phyloP scores from a whole-genome alignment of 1,284 basidiomycete genomes.

The Marasmius sp. region DNA sequence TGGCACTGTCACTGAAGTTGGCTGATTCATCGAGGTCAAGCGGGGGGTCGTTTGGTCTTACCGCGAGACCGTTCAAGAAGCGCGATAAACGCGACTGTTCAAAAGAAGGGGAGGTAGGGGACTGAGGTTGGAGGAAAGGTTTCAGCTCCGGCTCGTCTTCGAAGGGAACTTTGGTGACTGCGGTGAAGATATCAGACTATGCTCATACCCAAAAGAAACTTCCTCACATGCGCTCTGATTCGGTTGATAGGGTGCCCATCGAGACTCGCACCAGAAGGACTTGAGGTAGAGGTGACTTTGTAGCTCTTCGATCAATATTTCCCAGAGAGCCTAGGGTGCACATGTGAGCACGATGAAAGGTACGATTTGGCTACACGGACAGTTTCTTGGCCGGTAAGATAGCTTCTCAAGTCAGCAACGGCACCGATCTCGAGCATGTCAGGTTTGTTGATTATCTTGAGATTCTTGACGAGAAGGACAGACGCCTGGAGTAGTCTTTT shows the following conservation, averaged over 20 bases:
- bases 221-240: slow-evolving; percentile 78
- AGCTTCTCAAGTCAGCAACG: slow-evolving; percentile 84
- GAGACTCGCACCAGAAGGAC: slow-evolving; percentile 91
- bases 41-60: slow-evolving; percentile 81
- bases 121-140: slow-evolving; percentile 21
- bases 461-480: slow-evolving; percentile 82
- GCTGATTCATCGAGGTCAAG: slow-evolving; percentile 65
- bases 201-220: slow-evolving; percentile 1
- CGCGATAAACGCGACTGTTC: slow-evolving; percentile 52
- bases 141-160: slow-evolving; percentile 47
- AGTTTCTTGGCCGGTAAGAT: slow-evolving; percentile 86
- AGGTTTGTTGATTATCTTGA: slow-evolving; percentile 89
- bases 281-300: slow-evolving; percentile 98
- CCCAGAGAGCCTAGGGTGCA: slow-evolving; percentile 69
- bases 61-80: slow-evolving; percentile 70
- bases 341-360: slow-evolving; percentile 25
- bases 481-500: slow-evolving; percentile 92
- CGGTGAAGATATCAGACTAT: slow-evolving; percentile 4
- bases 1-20: slow-evolving; percentile 31
- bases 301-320: slow-evolving; percentile 94
- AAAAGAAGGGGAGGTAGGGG: slow-evolving; percentile 38
- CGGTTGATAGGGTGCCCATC: slow-evolving; percentile 85
- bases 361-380: slow-evolving; percentile 45
- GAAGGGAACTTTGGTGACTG: slow-evolving; percentile 61
- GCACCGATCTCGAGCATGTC: slow-evolving; percentile 97